Base-by-base conservation (phyloP, 2,329 filamentous ascomycete genomes). In the Sordariomycetes sp. region DNA sequence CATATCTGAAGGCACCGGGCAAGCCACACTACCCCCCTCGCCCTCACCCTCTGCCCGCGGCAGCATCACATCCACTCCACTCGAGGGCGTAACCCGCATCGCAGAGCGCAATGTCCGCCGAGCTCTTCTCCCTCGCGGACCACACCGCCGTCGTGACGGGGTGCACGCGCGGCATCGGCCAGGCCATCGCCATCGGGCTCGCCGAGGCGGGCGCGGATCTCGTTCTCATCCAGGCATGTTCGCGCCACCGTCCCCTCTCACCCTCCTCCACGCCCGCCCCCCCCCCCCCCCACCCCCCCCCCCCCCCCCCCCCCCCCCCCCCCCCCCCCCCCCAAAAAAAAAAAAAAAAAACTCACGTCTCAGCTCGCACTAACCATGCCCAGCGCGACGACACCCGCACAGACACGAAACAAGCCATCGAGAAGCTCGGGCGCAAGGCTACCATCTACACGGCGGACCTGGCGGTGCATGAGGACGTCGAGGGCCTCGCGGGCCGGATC, bases 401-500 rank as follows among this genome's bases (percentile, higher is more conserved):
- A 3, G 65, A 68, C 42, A 91, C 87, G 10, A 80, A 82, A 63
- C 67, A 80, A 48, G 74, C 77, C 13, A 77, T 91, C 64, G 78
- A 82, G 65, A 73, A 77, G 45, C 78, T 89, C 7, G 85, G 84
- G 60, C 83, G 86, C 62, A 84, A 80, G 66, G 82, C 78, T 52
- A 73, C 70, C 58, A 82, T 90, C 65, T 87, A 89, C 73, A 81
- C 77, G 1, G 83, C 82, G 20, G 87, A 92, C 70, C 81, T 91
- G 28, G 75, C 82, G 45, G 82, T 77, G 2, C 68, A 74, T n/a
- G 65, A 72, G 22, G 80, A 82, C 24, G 83, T 90, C 57, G 72
- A 77, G n/a, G 69, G 72, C 0, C 75, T 91, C 2, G 72, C 82
- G 1, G 80, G 84, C 25, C 71, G 72, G 22, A 69, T 90, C 58